Evolutionary conservation across 2,329 filamentous ascomycete genomes (phyloP).

Genomic region (Hypoxylon sp.): DNA sequence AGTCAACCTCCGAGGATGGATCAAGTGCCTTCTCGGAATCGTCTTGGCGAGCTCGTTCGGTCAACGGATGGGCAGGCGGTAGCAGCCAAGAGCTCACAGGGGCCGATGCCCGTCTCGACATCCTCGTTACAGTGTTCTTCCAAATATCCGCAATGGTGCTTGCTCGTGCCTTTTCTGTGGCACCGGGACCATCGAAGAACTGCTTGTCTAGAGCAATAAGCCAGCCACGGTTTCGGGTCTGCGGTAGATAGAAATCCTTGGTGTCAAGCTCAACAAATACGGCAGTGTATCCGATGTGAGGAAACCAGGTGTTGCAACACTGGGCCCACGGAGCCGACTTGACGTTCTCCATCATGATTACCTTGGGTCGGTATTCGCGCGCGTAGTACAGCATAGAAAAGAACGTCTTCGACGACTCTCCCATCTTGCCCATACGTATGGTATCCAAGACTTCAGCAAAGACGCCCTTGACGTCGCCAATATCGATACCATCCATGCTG

Average conservation of each 20-base stretch:
- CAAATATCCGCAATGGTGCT: constrained; percentile 52
- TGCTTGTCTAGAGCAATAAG: constrained; percentile 62
- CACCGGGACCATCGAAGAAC: constrained; percentile 39
- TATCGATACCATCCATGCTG: background rate
- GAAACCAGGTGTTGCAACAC: constrained; percentile 53
- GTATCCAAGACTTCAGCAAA: constrained; percentile 59
- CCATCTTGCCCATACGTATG: constrained; percentile 67
- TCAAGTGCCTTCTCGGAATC: constrained; percentile 49
- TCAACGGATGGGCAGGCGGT: constrained; percentile 60
- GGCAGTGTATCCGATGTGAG: constrained; percentile 63
- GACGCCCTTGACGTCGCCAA: constrained; percentile 16
- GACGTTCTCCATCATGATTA: constrained; percentile 80
- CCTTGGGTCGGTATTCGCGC: constrained; percentile 60
- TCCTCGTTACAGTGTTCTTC: constrained; percentile 52
- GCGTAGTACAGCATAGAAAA: constrained; percentile 66
- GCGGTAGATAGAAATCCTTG: constrained; percentile 77
- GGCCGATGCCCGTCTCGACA: constrained; percentile 67
- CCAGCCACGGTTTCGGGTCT: constrained; percentile 70
- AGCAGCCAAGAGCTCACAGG: constrained; percentile 69
- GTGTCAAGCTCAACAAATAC: constrained; percentile 64
- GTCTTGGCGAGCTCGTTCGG: constrained; percentile 59
- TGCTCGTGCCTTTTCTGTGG: too few species aligned
- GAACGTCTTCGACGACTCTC: constrained; percentile 73
- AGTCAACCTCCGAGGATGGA: constrained; percentile 51
- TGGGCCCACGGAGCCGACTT: constrained; percentile 64